Evolutionary conservation across 768 basidiomycete genomes (phyloP), one percentile per base, ranked within the genome.

Genomic region (Hericium alpestre): DNA sequence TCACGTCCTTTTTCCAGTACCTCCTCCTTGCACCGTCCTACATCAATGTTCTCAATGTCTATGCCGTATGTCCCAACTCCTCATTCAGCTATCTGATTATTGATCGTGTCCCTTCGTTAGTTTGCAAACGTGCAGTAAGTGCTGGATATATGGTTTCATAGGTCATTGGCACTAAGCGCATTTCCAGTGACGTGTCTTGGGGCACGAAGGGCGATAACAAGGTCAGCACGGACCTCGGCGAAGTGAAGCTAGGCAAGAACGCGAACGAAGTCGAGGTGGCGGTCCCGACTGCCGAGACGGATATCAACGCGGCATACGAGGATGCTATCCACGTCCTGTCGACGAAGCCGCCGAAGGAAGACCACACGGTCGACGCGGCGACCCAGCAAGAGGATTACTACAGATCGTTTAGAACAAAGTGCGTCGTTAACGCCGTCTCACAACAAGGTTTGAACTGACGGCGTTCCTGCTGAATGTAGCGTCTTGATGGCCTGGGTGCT

Each of bases 191-290:
- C 58, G 86, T 94, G 10, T 92, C 90, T 4, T 94, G 93, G 93
- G 93, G 93, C 39, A 98, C 91, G 4, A 98, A 95, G 67, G 95
- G 90, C 38, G 91, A 90, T 71, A 93, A 93, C 75, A 93, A 85
- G 65, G 79, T 87, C 47, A 78, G 76, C 55, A 86, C 86, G 23
- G 90, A 94, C 62, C 82, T 98, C 6, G 96, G 95, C 48, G 85
- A 85, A 5, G 88, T 94, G 60, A 79, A 78, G 51, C 76, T 76
- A 1, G 74, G 76, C 38, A 79, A 79, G 57, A 80, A 85, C 58
- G 84, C 84, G 65, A 87, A 87, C 62, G 86, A 90, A 65, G 94
- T 94, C 10, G 91, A 94, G 58, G 90, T 92, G 9, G 77, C 78
- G 9, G 79, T 96, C 0, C 93, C 93, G 2, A 87, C 90, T 1